phyloP scores from a whole-genome alignment of 2,329 filamentous ascomycete genomes.

The Alternaria conjuncta region DNA sequence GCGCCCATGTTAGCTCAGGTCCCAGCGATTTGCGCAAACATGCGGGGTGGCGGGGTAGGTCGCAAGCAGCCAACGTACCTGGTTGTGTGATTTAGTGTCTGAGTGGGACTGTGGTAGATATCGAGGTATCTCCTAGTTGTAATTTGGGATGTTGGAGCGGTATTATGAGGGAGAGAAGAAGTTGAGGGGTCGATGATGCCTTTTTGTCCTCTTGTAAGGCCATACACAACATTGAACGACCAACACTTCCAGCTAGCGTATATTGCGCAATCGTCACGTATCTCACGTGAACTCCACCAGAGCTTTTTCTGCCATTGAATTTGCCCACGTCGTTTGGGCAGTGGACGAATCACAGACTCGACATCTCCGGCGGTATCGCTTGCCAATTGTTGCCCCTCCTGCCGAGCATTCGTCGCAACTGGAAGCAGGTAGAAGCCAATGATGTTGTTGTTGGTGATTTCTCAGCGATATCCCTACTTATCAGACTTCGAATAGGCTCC shows the following conservation, averaged over 20 bases:
- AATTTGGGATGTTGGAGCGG: neutral
- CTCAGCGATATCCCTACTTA: neutral
- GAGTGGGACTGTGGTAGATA: neutral
- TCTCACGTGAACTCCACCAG: conserved; percentile 20
- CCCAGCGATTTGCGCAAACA: conserved; percentile 34
- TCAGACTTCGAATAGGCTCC: neutral
- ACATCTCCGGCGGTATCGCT: conserved; percentile 26
- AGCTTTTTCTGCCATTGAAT: conserved; percentile 33
- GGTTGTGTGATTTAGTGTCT: neutral
- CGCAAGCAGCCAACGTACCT: conserved; percentile 14
- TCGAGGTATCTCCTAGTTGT: neutral
- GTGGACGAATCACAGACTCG: conserved; percentile 28
- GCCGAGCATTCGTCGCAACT: conserved; percentile 19
- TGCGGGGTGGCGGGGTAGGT: conserved; percentile 39
- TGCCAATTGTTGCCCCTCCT: conserved; percentile 22
- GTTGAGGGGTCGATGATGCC: conserved; percentile 20
- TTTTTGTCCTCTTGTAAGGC: conserved; percentile 30
- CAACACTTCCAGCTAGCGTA: conserved; percentile 37
- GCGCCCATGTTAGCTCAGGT: conserved; percentile 18
- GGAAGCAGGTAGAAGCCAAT: neutral
- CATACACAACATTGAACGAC: conserved; percentile 9
- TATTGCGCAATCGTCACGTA: conserved; percentile 45
- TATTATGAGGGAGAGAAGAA: neutral
- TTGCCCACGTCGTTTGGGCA: conserved; percentile 16
- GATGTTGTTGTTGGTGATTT: neutral